phyloP scores from a whole-genome alignment of 148 eudicot genomes.

The Chenopodium formosanum region DNA sequence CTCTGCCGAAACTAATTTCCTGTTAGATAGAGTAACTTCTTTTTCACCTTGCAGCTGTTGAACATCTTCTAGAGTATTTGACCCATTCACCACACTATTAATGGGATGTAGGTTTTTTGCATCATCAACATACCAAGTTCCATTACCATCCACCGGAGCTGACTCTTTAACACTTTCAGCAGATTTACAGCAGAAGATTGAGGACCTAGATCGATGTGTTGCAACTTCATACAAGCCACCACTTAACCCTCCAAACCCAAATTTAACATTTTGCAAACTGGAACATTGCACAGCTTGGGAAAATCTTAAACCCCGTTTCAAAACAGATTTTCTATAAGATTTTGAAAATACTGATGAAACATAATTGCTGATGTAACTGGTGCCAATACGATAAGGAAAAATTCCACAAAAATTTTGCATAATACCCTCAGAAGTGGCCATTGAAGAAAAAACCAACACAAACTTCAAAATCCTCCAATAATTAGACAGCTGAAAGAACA shows the following conservation, averaged over 20 bases:
- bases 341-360: constrained; percentile 24
- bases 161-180: constrained; percentile 45
- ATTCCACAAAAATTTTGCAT: constrained; percentile 36
- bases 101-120: constrained; percentile 33
- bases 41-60: constrained; percentile 27
- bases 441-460: neutral
- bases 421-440: constrained; percentile 35
- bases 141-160: constrained; percentile 36
- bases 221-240: constrained; percentile 10
- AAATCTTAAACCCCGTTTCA: constrained; percentile 24
- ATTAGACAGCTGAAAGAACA: constrained; percentile 1
- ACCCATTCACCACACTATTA: constrained; percentile 28
- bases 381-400: constrained; percentile 20
- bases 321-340: constrained; percentile 15
- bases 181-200: constrained; percentile 39
- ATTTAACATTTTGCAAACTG: constrained; percentile 8
- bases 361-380: constrained; percentile 21
- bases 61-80: constrained; percentile 36
- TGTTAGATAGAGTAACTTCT: constrained; percentile 16
- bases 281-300: constrained; percentile 16
- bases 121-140: constrained; percentile 47
- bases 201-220: constrained; percentile 1
- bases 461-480: neutral
- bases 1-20: constrained; percentile 20
- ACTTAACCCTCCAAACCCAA: constrained; percentile 7